Conservation (phyloP, 192 early-diverging fungal species). For the Coemansia sp. region DNA sequence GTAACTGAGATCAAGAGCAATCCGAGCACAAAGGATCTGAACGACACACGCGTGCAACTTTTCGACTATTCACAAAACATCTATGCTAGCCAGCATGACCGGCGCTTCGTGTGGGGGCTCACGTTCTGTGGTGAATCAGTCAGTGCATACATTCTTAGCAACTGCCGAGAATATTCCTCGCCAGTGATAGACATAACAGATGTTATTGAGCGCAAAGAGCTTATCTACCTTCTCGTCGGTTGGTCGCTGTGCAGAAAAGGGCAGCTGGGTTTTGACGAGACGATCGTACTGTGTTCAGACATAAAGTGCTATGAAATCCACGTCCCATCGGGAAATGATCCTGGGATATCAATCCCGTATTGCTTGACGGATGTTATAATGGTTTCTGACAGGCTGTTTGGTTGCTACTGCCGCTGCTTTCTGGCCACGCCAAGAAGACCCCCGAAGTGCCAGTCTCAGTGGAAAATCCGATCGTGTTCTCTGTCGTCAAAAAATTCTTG, state of each 20-base stretch:
- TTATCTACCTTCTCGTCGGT: conserved; percentile 6
- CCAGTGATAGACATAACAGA: not conserved
- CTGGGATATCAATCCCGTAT: no score
- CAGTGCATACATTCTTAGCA: conserved; percentile 4
- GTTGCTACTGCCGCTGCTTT: no score
- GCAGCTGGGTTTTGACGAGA: conserved; percentile 10
- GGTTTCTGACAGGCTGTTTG: no score
- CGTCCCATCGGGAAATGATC: no score
- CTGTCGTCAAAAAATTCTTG: conserved; percentile 4
- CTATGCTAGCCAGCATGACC: conserved; percentile 7
- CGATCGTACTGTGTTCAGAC: no score
- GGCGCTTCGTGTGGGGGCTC: conserved; percentile 10
- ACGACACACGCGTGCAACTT: conserved; percentile 3
- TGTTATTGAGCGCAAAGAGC: not conserved
- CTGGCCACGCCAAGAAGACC: not conserved
- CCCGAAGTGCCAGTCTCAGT: not conserved
- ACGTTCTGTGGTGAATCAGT: not conserved
- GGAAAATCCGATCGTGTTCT: not conserved
- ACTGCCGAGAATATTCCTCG: conserved; percentile 7
- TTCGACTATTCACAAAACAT: conserved; percentile 8
- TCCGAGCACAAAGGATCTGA: not conserved
- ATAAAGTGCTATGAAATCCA: no score
- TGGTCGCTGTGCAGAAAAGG: conserved; percentile 4
- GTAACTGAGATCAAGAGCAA: not conserved
- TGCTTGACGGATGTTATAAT: no score